Evolutionary conservation across 78 protist genomes (phyloP).

Genomic region (Pelomyxa schiedti): DNA sequence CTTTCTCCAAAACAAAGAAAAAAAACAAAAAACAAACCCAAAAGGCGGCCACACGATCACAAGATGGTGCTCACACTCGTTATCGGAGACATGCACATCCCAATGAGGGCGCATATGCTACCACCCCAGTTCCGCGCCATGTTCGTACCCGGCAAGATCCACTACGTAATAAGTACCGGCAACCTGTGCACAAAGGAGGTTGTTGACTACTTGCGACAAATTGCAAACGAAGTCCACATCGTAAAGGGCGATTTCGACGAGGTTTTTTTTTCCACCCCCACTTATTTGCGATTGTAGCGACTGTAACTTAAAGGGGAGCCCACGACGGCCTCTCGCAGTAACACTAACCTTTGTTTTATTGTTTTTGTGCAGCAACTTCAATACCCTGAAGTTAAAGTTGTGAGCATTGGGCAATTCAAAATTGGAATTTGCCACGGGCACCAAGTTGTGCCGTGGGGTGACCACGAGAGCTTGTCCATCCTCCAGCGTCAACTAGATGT

Average conservation of each 20-base stretch:
- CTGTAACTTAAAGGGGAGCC: background rate
- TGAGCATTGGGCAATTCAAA: slow-evolving; percentile 80
- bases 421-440: slow-evolving; percentile 98
- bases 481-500: slow-evolving; percentile 91
- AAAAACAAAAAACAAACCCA: too few relatives aligned
- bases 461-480: slow-evolving; percentile 65
- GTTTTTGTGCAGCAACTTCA: slow-evolving; percentile 9
- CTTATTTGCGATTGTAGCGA: background rate
- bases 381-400: slow-evolving; percentile 64
- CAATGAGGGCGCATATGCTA: slow-evolving; percentile 79
- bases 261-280: slow-evolving; percentile 30
- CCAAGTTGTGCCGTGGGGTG: slow-evolving; percentile 91
- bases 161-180: slow-evolving; percentile 93
- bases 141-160: slow-evolving; percentile 91
- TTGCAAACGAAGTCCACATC: slow-evolving; percentile 87
- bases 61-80: slow-evolving; percentile 77
- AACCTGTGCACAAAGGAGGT: slow-evolving; percentile 76
- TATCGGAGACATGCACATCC: slow-evolving; percentile 96
- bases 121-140: slow-evolving; percentile 81
- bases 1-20: too few relatives aligned
- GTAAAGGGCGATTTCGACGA: slow-evolving; percentile 91
- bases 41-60: too few relatives aligned
- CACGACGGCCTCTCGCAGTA: background rate
- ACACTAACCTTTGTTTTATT: background rate
- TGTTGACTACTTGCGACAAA: slow-evolving; percentile 70